Percentiles rank a stretch among this genome's conserved stretches.
Evolutionary conservation across 176 grass and related monocot genomes (phyloP).

Genomic region (Cocos nucifera): DNA sequence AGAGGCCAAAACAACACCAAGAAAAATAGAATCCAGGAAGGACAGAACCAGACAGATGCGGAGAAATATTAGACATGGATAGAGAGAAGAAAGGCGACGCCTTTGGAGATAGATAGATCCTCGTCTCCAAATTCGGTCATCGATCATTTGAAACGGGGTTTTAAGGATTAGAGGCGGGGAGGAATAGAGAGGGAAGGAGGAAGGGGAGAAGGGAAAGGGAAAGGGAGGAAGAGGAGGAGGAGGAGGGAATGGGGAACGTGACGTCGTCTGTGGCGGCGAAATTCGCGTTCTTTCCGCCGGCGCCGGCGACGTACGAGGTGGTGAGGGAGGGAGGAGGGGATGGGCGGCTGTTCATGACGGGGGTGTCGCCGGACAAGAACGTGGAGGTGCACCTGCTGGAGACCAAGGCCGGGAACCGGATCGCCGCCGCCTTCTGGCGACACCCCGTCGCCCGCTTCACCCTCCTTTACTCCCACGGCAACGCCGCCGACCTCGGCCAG

Average conservation of each 20-base stretch:
- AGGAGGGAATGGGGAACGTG: constrained; percentile 73
- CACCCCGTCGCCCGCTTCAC: constrained; percentile 70
- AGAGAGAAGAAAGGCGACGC: constrained; percentile 5
- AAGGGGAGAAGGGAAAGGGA: background rate
- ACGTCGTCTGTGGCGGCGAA: constrained; percentile 88
- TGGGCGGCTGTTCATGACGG: constrained; percentile 36
- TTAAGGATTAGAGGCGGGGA: background rate
- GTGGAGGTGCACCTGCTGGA: constrained; percentile 58
- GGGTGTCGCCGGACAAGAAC: constrained; percentile 30
- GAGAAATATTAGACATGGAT: too few species aligned
- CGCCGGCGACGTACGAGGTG: constrained; percentile 85
- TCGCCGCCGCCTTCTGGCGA: constrained; percentile 76
- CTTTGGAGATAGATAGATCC: background rate
- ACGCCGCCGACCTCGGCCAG: constrained; percentile 94
- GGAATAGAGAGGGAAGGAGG: background rate
- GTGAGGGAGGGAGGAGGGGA: constrained; percentile 8
- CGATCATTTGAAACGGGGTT: background rate
- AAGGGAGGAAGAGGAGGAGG: background rate
- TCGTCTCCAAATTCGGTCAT: too few species aligned
- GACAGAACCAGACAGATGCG: too few species aligned
- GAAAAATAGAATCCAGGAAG: too few species aligned
- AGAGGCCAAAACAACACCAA: too few species aligned
- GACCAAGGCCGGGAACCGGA: constrained; percentile 56
- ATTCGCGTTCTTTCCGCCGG: constrained; percentile 98
- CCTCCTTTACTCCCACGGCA: constrained; percentile 91